Conservation (phyloP, 345 rosid genomes). For the Moricandia arvensis region DNA sequence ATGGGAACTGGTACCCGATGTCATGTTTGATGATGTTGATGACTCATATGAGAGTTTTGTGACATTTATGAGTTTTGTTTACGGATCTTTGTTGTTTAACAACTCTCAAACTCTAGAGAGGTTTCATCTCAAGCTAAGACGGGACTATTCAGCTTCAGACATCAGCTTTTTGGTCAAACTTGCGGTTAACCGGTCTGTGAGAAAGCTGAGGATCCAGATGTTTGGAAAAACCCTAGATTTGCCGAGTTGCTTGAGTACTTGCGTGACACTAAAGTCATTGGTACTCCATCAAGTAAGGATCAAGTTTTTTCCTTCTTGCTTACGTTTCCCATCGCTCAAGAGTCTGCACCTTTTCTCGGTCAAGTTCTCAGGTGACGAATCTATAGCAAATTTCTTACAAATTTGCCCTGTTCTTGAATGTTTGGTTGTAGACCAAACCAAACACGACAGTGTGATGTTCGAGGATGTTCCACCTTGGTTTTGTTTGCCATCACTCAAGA, state of each 20-base stretch:
- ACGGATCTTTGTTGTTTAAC: background rate
- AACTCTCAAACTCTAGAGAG: background rate
- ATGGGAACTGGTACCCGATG: constrained; percentile 1
- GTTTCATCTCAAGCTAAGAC: background rate
- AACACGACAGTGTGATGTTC: background rate
- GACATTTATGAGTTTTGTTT: background rate
- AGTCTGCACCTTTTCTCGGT: background rate
- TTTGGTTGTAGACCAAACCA: background rate
- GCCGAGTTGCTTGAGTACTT: constrained; percentile 1
- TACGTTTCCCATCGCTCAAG: background rate
- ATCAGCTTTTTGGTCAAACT: background rate
- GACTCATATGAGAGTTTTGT: background rate
- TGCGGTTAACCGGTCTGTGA: constrained; percentile 3
- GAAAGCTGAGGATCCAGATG: constrained; percentile 2
- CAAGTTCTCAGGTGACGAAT: background rate
- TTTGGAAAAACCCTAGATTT: background rate
- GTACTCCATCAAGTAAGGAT: background rate
- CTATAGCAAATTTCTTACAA: background rate
- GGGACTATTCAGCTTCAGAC: background rate
- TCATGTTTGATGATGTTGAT: constrained; percentile 12
- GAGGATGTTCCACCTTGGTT: background rate
- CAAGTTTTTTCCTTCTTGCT: background rate
- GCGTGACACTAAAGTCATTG: background rate
- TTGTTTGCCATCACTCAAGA: constrained; percentile 5
- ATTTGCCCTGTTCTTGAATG: background rate